Percentiles rank a stretch among this genome's conserved stretches.
phyloP scores from a whole-genome alignment of 1,284 basidiomycete species.

The Nidula niveotomentosa region DNA sequence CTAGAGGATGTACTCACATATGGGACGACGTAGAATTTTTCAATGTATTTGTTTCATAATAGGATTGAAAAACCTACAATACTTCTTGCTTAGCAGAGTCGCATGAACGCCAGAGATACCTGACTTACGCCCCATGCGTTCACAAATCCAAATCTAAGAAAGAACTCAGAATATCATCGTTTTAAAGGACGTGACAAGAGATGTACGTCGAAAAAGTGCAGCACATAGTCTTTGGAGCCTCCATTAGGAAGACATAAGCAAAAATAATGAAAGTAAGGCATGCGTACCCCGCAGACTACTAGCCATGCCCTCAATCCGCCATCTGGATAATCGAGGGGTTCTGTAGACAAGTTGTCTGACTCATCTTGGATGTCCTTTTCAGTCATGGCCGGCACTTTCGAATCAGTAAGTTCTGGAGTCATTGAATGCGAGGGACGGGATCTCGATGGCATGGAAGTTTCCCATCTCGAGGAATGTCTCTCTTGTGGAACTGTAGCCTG shows the following conservation, averaged over 20 bases:
- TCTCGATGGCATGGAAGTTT: too few relatives aligned
- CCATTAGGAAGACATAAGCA: neutral
- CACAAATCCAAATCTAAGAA: constrained; percentile 34
- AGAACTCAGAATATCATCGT: neutral
- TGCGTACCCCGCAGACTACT: constrained; percentile 24
- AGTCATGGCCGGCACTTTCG: too few relatives aligned
- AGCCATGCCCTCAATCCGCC: constrained; percentile 34
- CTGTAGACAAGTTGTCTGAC: too few relatives aligned
- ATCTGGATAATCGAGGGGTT: constrained; percentile 22
- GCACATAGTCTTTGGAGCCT: constrained; percentile 19
- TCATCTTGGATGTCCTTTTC: too few relatives aligned
- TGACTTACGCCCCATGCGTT: constrained; percentile 37
- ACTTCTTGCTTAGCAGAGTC: constrained; percentile 6
- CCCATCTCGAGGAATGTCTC: too few relatives aligned
- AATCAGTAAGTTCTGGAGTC: too few relatives aligned
- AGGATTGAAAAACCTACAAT: constrained; percentile 45
- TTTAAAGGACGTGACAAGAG: constrained; percentile 9
- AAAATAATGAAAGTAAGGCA: neutral
- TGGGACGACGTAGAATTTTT: constrained; percentile 37
- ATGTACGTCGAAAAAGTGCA: constrained; percentile 31
- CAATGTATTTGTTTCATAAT: constrained; percentile 40
- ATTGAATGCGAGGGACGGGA: too few relatives aligned
- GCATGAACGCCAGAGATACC: neutral
- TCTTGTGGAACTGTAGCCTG: too few relatives aligned
- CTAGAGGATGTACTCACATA: constrained; percentile 41